A percentile compares a stretch with the other conserved stretches of the same genome.
Conservation (phyloP, 352 stramenopile species). For the Peronosclerospora sorghi region DNA sequence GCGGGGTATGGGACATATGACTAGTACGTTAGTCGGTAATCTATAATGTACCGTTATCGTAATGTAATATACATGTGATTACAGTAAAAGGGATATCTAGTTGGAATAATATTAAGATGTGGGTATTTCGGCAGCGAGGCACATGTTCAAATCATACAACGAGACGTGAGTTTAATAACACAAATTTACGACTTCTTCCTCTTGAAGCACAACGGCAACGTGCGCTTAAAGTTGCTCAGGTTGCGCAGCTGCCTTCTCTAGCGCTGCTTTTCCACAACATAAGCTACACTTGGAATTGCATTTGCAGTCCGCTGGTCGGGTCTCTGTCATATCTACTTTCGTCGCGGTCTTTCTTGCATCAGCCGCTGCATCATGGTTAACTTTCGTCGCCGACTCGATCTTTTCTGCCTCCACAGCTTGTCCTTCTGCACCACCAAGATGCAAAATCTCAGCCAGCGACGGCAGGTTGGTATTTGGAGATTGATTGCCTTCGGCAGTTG, state of each 20-base stretch:
- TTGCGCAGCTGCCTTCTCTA: conserved; percentile 12
- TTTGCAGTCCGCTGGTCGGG: conserved; percentile 13
- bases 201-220: conserved; percentile 1
- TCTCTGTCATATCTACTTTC: conserved; percentile 2
- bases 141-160: no score
- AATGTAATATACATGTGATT: no score
- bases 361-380: neutral
- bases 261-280: conserved; percentile 10
- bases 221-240: conserved; percentile 13
- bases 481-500: conserved; percentile 1
- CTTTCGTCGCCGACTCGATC: neutral
- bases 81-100: no score
- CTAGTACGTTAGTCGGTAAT: no score
- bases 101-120: no score
- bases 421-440: conserved; percentile 33
- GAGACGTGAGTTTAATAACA: no score
- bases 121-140: no score
- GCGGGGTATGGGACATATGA: no score
- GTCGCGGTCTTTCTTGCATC: neutral
- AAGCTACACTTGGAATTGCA: conserved; percentile 25
- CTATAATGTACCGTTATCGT: no score
- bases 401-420: neutral
- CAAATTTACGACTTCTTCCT: no score
- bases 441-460: conserved; percentile 59
- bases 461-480: conserved; percentile 46